Conservation (phyloP, 192 early-diverging fungal species). For the Backusella luteola region DNA sequence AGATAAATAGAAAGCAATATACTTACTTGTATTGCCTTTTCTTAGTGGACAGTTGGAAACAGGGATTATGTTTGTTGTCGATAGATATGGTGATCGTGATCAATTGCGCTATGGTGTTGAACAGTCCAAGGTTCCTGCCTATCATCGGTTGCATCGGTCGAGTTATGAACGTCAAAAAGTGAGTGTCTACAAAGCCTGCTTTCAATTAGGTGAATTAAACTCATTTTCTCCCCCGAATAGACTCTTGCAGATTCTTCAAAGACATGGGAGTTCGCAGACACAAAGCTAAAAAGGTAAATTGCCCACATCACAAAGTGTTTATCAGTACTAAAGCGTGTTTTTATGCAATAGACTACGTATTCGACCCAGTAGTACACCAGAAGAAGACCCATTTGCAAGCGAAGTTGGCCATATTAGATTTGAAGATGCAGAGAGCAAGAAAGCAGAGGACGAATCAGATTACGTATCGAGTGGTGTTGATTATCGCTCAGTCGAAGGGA, state of each 20-base stretch:
- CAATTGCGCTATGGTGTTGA: constrained; percentile 26
- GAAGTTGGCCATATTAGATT: neutral
- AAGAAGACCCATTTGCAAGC: neutral
- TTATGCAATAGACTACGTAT: constrained; percentile 5
- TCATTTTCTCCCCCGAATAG: neutral
- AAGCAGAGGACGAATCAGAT: neutral
- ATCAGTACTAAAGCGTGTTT: neutral
- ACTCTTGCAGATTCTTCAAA: neutral
- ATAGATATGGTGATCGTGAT: neutral
- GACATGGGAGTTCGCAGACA: constrained; percentile 4
- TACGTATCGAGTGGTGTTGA: constrained; percentile 27
- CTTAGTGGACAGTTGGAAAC: constrained; percentile 5
- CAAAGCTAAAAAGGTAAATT: constrained; percentile 28
- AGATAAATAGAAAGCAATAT: neutral
- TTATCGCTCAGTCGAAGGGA: constrained; percentile 47
- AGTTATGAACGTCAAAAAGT: neutral
- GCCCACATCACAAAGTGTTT: too few relatives aligned
- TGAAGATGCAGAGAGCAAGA: neutral
- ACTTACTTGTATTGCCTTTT: neutral
- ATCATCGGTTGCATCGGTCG: neutral
- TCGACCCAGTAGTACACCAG: neutral
- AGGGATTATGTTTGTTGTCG: neutral
- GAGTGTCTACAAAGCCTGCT: neutral
- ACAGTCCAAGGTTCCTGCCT: neutral
- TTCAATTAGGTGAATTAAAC: neutral